These are phyloP conservation scores for Fragaria nilgerrensis DNA, from an alignment of 306 rosid species.

Conservation along the genomic window DNA sequence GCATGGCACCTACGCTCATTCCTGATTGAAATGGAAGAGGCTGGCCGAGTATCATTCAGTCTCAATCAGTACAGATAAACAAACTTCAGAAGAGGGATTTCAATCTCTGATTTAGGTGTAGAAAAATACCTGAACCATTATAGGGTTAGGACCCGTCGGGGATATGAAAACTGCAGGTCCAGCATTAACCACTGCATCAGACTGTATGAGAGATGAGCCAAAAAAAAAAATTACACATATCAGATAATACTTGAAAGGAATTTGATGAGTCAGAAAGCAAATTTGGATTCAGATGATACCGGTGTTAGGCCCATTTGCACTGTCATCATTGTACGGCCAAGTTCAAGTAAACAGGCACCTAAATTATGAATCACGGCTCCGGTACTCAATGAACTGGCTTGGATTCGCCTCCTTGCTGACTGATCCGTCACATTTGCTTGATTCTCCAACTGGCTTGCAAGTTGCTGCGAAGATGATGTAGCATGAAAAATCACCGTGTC, in stretches of 20 bases:
- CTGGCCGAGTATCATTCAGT: slow-evolving; percentile 51
- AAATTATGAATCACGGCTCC: slow-evolving; percentile 75
- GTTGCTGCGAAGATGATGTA: slow-evolving; percentile 58
- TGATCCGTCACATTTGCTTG: slow-evolving; percentile 72
- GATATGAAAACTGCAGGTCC: slow-evolving; percentile 98
- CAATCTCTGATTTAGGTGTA: slow-evolving; percentile 5
- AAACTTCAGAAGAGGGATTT: slow-evolving; percentile 22
- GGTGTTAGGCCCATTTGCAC: slow-evolving; percentile 85
- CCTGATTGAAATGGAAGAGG: slow-evolving; percentile 91
- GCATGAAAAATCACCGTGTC: slow-evolving; percentile 23
- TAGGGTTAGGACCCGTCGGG: slow-evolving; percentile 84
- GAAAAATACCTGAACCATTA: slow-evolving; percentile 89
- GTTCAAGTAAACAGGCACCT: slow-evolving; percentile 93
- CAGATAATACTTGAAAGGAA: slow-evolving; percentile 18
- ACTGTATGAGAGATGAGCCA: slow-evolving; percentile 44
- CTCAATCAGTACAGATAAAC: slow-evolving; percentile 41
- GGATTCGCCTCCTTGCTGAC: slow-evolving; percentile 51
- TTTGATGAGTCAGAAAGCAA: slow-evolving; percentile 31
- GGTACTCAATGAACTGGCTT: slow-evolving; percentile 60
- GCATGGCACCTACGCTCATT: slow-evolving; percentile 64
- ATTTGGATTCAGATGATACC: slow-evolving; percentile 37
- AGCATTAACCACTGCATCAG: slow-evolving; percentile 91
- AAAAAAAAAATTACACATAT: slow-evolving; percentile 7
- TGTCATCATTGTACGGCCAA: slow-evolving; percentile 91
- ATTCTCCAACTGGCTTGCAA: slow-evolving; percentile 73